Evolutionary conservation across 2,329 filamentous ascomycete genomes (phyloP).

Genomic region (Cordyceps cateniannulata): DNA sequence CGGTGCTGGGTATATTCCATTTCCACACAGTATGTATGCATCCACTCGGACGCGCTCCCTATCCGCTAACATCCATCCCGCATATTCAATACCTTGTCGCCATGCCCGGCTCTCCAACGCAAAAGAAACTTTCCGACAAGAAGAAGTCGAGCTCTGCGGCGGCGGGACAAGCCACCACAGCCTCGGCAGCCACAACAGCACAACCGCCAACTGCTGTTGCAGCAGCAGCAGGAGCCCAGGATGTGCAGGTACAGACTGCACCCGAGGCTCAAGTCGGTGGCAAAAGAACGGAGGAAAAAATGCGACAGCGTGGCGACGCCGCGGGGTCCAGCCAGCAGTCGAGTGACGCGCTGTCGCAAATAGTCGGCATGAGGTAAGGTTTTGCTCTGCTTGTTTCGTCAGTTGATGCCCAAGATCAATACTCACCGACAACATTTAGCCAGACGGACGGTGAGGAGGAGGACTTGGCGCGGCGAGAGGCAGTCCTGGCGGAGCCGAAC

Average conservation of each 20-base stretch:
- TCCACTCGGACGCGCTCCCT: background rate
- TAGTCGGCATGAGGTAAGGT: background rate
- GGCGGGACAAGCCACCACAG: background rate
- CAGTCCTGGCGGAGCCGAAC: no score
- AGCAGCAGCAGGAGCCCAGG: background rate
- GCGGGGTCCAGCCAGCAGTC: background rate
- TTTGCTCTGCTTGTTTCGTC: background rate
- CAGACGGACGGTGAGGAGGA: background rate
- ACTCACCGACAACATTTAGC: background rate
- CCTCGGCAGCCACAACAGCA: background rate
- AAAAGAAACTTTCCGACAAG: background rate
- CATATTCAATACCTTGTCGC: background rate
- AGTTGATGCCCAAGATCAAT: background rate
- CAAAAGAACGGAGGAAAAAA: background rate
- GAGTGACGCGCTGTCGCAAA: background rate
- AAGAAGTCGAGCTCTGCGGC: background rate
- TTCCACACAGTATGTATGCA: background rate
- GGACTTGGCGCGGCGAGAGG: background rate
- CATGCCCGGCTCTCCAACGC: background rate
- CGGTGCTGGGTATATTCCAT: background rate
- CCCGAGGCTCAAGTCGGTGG: background rate
- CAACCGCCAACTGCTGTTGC: background rate
- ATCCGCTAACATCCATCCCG: background rate
- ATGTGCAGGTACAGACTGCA: background rate
- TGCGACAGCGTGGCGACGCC: background rate